These are phyloP conservation scores for Alternaria brassicae DNA, from an alignment of 2,329 filamentous ascomycete species.

Conservation along the genomic window DNA sequence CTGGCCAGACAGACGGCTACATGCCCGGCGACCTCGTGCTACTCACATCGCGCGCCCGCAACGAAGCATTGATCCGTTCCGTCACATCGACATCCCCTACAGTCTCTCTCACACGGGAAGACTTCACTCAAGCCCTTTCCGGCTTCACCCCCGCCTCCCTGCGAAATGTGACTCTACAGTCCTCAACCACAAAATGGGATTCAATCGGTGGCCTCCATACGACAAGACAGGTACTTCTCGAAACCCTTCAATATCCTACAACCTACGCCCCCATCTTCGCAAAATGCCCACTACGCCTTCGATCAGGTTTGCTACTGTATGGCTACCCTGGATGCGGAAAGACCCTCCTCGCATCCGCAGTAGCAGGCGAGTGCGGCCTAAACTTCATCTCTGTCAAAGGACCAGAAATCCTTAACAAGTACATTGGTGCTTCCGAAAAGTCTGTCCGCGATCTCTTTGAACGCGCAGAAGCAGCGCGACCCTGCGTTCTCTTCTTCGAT, in stretches of 20 bases:
- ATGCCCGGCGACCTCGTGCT: conserved; percentile 94
- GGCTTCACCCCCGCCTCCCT: conserved; percentile 96
- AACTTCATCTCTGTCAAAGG: conserved; percentile 99
- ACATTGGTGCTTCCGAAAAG: conserved; percentile 97
- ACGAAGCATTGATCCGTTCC: conserved; percentile 88
- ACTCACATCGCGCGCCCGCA: conserved; percentile 84
- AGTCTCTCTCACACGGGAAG: conserved; percentile 71
- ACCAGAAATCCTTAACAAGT: conserved; percentile 98
- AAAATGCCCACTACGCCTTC: conserved; percentile 90
- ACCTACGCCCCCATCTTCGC: conserved; percentile 98
- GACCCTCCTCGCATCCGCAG: conserved; percentile 90
- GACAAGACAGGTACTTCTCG: conserved; percentile 88
- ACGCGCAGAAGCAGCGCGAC: conserved; percentile 85
- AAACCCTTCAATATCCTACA: conserved; percentile 95
- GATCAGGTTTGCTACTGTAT: conserved; percentile 90
- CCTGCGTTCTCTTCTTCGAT: conserved; percentile 97
- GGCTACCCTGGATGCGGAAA: conserved; percentile 97
- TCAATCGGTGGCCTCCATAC: conserved; percentile 87
- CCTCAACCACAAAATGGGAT: conserved; percentile 89
- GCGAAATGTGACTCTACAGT: conserved; percentile 91
- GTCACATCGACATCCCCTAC: conserved; percentile 58
- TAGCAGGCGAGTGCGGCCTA: conserved; percentile 96
- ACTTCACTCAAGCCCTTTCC: conserved; percentile 84
- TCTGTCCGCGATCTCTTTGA: conserved; percentile 95
- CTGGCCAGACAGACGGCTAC: conserved; percentile 94